These are phyloP conservation scores for Cyclanthera cordifolia DNA, from an alignment of 306 rosid genomes.

Conservation along the genomic window DNA sequence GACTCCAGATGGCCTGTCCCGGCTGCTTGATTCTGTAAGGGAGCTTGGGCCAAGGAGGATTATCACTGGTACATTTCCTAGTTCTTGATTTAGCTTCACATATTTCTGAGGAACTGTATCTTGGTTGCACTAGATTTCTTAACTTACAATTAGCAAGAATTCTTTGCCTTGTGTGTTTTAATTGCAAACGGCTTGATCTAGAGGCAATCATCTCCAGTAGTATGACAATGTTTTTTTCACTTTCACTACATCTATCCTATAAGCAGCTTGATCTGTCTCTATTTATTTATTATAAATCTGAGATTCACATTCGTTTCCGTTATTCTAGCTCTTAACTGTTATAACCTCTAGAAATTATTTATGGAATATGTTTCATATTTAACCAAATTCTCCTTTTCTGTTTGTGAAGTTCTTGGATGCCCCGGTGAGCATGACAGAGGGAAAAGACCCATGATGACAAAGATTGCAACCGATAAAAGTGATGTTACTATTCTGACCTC, in stretches of 20 bases:
- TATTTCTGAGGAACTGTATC: background rate
- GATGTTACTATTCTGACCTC: constrained; percentile 85
- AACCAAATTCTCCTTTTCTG: constrained; percentile 2
- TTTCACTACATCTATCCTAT: background rate
- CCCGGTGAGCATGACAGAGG: constrained; percentile 70
- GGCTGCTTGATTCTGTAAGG: constrained; percentile 79
- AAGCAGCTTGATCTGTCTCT: background rate
- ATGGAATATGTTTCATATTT: constrained; percentile 12
- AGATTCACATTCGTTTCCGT: background rate
- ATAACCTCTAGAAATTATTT: background rate
- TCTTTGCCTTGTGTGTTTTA: background rate
- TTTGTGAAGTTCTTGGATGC: constrained; percentile 60
- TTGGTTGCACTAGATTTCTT: background rate
- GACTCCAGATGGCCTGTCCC: constrained; percentile 82
- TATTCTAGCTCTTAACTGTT: background rate
- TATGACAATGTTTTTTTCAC: background rate
- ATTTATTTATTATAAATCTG: no score
- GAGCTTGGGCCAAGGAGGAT: constrained; percentile 86
- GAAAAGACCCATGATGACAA: constrained; percentile 86
- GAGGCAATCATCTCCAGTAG: background rate
- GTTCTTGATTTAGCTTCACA: background rate
- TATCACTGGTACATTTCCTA: constrained; percentile 60
- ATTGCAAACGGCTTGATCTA: background rate
- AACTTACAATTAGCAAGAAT: background rate
- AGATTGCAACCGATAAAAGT: constrained; percentile 91